These are phyloP conservation scores for Stagonosporopsis chrysanthemi DNA, from an alignment of 2,329 filamentous ascomycete species.

Conservation along the genomic window DNA sequence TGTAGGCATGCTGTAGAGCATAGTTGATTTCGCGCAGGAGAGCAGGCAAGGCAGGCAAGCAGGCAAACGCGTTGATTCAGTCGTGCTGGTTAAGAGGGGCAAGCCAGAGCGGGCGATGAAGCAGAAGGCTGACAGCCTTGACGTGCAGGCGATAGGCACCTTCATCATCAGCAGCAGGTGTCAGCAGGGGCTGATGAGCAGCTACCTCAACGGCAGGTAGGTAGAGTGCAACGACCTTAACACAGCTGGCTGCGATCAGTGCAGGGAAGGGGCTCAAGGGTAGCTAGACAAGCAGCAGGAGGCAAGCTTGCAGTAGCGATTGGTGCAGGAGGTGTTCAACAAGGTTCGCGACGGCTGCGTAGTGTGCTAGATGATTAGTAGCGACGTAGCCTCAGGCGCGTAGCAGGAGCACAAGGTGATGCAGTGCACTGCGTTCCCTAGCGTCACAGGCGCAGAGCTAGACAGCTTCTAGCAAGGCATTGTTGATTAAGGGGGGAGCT, in stretches of 20 bases:
- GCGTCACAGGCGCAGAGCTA: not conserved
- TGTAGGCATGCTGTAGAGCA: conserved; percentile 21
- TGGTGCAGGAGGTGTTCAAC: not conserved
- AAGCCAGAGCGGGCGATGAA: conserved; percentile 8
- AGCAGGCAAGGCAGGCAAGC: conserved; percentile 12
- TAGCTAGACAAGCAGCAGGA: not conserved
- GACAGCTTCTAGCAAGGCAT: not conserved
- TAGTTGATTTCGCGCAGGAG: conserved; percentile 18
- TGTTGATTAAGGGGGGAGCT: not conserved
- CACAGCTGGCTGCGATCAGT: not conserved
- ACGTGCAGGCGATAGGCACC: conserved; percentile 4
- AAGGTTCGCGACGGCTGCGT: not conserved
- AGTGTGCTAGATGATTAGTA: not conserved
- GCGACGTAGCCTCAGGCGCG: too few species aligned
- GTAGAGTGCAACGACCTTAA: not conserved
- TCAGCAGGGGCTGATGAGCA: conserved; percentile 8
- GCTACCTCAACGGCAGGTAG: not conserved
- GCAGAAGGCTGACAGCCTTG: not conserved
- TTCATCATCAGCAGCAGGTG: conserved; percentile 5
- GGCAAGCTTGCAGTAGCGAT: not conserved
- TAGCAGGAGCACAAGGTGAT: too few species aligned
- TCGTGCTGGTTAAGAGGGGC: conserved; percentile 9
- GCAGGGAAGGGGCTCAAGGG: not conserved
- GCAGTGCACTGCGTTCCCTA: not conserved
- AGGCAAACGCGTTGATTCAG: conserved; percentile 4